Base-by-base conservation (phyloP, 1,284 basidiomycete genomes). In the Ustilago tritici region DNA sequence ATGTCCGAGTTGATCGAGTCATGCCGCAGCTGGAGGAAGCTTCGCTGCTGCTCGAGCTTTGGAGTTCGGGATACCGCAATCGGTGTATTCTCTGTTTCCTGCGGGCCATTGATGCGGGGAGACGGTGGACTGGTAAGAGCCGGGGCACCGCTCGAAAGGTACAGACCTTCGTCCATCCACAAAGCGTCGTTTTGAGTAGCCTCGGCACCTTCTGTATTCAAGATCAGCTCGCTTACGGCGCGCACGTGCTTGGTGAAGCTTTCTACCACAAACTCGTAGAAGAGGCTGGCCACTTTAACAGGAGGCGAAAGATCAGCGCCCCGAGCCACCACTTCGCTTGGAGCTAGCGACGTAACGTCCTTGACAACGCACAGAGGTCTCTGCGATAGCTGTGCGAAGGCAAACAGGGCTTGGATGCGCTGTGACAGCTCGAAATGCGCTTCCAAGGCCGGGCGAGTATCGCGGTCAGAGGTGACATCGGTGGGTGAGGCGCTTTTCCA, bases 371-470 rank as follows among this genome's bases (percentile, higher is more conserved):
- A 75, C 0, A 68, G 14, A 3, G 71, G 56, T 12, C 76, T 54
- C 15, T 78, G 58, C 1, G 71, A 68, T 1, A 66, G 50, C 15
- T 65, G 64, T 17, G 72, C 65, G 36, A 78, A 78, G 4, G 68
- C 64, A 31, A 78, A 78, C 2, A 78, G 71, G 38, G 76, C 75
- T 58, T 78, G 76, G 1, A 78, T 60, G 15, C 76, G 64, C 40
- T 67, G 71, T 1, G 60, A 28, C 10, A 78, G 62, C 8, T 78
- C 71, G n/a, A 70, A 53, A 15, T 62, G 56, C 2, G 62, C n/a
- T 23, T 71, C 67, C 17, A 71, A 28, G 11, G 43, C 19, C 9
- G 61, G 54, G 23, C 60, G 53, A 9, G 38, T 14, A 32, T 28
- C 32, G 15, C 56, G 1, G 6, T 56, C 55, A 8, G 52, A 56